Evolutionary conservation across 306 rosid species (phyloP).

Genomic region (Malus asiatica): DNA sequence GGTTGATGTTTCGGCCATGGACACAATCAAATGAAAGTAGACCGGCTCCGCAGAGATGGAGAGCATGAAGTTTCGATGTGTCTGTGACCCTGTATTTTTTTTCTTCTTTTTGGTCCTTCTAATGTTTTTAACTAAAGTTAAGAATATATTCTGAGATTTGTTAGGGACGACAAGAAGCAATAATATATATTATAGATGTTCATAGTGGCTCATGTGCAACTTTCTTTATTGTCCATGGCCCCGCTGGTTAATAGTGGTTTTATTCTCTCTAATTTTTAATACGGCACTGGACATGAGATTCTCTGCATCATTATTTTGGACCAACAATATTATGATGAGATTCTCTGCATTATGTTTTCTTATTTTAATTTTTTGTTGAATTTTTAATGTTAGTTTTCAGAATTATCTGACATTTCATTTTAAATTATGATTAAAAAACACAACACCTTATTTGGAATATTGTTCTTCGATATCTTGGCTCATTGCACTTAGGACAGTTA

Average conservation of each 20-base stretch:
- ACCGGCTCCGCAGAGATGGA: slow-evolving; percentile 32
- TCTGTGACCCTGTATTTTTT: slow-evolving; percentile 29
- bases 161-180: slow-evolving; percentile 47
- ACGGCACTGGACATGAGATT: slow-evolving; percentile 13
- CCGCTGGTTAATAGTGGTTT: background rate
- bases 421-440: background rate
- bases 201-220: slow-evolving; percentile 30
- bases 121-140: slow-evolving; percentile 17
- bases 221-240: slow-evolving; percentile 5
- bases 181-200: slow-evolving; percentile 39
- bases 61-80: slow-evolving; percentile 38
- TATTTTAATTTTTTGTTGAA: background rate
- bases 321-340: slow-evolving; percentile 1
- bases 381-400: background rate
- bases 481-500: no score
- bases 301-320: background rate
- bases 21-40: slow-evolving; percentile 26
- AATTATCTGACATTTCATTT: background rate
- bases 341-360: slow-evolving; percentile 1
- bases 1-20: background rate
- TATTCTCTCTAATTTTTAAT: background rate
- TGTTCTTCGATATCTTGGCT: no score
- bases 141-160: slow-evolving; percentile 44
- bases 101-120: background rate
- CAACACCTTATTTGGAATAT: no score